phyloP scores from a whole-genome alignment of 2,329 filamentous ascomycete species.

The Paecilomyces formosus region DNA sequence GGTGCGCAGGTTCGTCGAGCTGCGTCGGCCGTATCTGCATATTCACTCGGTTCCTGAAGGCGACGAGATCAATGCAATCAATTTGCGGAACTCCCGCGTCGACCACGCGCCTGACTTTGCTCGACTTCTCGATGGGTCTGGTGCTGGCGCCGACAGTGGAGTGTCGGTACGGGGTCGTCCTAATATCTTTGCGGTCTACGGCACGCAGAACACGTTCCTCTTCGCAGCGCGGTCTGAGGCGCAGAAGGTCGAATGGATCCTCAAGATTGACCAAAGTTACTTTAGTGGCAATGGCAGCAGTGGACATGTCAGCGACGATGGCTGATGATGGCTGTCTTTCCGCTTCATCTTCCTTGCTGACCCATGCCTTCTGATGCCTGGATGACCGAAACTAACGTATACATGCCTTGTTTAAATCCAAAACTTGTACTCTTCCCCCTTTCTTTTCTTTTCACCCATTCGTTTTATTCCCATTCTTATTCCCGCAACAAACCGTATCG shows the following conservation, averaged over 20 bases:
- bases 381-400: background rate
- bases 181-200: slow-evolving; percentile 90
- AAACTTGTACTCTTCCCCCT: background rate
- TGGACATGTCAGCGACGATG: slow-evolving; percentile 14
- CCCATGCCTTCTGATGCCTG: background rate
- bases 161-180: slow-evolving; percentile 42
- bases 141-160: slow-evolving; percentile 25
- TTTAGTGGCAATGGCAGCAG: slow-evolving; percentile 36
- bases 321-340: background rate
- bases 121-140: slow-evolving; percentile 57
- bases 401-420: background rate
- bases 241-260: slow-evolving; percentile 96
- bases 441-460: background rate
- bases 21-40: slow-evolving; percentile 85
- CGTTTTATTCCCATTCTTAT: background rate
- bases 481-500: background rate
- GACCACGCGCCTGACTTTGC: slow-evolving; percentile 87
- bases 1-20: slow-evolving; percentile 88
- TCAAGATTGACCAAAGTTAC: slow-evolving; percentile 82
- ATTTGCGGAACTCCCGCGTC: slow-evolving; percentile 79
- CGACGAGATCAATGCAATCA: slow-evolving; percentile 84
- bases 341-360: background rate
- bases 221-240: slow-evolving; percentile 84
- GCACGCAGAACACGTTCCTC: slow-evolving; percentile 87
- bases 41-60: slow-evolving; percentile 78